Evolutionary conservation across 1,139 yeast species (phyloP).

Genomic region (Debaryomyces sp.): DNA sequence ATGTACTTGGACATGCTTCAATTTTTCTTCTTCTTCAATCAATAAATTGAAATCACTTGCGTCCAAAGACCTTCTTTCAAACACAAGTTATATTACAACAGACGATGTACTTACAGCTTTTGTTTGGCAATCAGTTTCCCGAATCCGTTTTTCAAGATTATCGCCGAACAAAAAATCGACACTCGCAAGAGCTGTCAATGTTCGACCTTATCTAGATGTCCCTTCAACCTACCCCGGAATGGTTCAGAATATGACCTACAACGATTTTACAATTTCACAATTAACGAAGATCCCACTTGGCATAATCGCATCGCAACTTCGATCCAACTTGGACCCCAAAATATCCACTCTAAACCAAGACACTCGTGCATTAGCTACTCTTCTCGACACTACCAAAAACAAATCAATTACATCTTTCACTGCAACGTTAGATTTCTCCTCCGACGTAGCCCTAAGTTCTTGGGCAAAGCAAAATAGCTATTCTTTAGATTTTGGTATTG

Average conservation of each 20-base stretch:
- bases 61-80: background rate
- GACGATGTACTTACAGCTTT: background rate
- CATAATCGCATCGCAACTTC: background rate
- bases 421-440: background rate
- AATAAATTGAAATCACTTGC: background rate
- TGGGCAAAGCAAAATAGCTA: background rate
- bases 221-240: background rate
- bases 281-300: background rate
- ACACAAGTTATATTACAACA: background rate
- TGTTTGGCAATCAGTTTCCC: background rate
- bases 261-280: background rate
- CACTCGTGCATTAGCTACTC: background rate
- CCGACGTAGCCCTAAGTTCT: background rate
- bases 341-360: background rate
- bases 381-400: background rate
- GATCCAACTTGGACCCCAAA: background rate
- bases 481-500: background rate
- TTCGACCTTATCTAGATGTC: background rate
- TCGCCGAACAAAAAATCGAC: background rate
- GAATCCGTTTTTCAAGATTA: background rate
- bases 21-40: background rate
- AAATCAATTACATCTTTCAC: background rate
- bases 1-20: background rate
- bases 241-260: background rate
- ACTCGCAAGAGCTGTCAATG: background rate